Evolutionary conservation across 2,329 filamentous ascomycete genomes (phyloP).

Genomic region (Blastomyces gilchristii): DNA sequence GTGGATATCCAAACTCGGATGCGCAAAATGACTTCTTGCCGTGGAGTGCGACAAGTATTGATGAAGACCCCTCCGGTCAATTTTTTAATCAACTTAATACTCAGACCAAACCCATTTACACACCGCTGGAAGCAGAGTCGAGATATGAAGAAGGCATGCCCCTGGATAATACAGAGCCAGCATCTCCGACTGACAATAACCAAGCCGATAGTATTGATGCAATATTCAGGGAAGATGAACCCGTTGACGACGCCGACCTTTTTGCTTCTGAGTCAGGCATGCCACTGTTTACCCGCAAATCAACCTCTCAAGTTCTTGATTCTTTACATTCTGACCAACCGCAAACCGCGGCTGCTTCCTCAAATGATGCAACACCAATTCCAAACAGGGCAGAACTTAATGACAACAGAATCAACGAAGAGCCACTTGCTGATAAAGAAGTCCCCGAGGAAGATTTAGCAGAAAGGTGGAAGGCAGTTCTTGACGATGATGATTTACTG

Average conservation of each 20-base stretch:
- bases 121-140: slow-evolving; percentile 39
- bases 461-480: slow-evolving; percentile 72
- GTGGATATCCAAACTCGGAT: background rate
- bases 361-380: background rate
- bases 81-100: slow-evolving; percentile 50
- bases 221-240: slow-evolving; percentile 32
- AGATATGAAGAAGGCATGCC: slow-evolving; percentile 63
- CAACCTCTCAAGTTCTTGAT: slow-evolving; percentile 56
- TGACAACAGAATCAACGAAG: background rate
- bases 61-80: slow-evolving; percentile 43
- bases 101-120: slow-evolving; percentile 32
- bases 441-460: slow-evolving; percentile 53
- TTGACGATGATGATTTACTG: slow-evolving; percentile 59
- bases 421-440: slow-evolving; percentile 11
- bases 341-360: slow-evolving; percentile 14
- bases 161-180: slow-evolving; percentile 39
- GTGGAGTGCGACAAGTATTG: slow-evolving; percentile 41
- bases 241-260: slow-evolving; percentile 29
- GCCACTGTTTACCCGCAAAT: slow-evolving; percentile 52
- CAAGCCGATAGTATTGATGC: slow-evolving; percentile 20
- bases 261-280: slow-evolving; percentile 20
- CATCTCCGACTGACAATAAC: slow-evolving; percentile 19
- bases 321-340: slow-evolving; percentile 34
- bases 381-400: background rate
- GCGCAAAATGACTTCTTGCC: slow-evolving; percentile 5